phyloP scores from a whole-genome alignment of 768 basidiomycete genomes.

The Termitomyces sp. region DNA sequence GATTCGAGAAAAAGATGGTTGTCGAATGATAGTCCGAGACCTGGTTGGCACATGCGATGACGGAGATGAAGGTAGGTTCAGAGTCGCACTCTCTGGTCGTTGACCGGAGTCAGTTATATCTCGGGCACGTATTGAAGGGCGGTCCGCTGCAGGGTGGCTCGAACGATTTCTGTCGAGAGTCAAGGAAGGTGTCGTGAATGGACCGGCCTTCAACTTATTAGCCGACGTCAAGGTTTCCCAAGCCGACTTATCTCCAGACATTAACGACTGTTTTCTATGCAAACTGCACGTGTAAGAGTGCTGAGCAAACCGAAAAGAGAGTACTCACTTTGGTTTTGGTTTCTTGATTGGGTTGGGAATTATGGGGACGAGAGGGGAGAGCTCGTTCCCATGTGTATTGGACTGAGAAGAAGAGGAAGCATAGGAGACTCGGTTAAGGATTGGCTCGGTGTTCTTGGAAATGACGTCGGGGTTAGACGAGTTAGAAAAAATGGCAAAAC shows the following conservation, averaged over 20 bases:
- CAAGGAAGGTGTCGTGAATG: constrained; percentile 24
- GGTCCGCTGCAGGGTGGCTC: constrained; percentile 27
- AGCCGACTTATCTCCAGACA: constrained; percentile 17
- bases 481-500: constrained; percentile 50
- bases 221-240: constrained; percentile 19
- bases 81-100: constrained; percentile 19
- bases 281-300: constrained; percentile 18
- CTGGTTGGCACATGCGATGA: constrained; percentile 14
- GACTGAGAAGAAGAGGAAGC: constrained; percentile 57
- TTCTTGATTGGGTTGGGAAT: constrained; percentile 4
- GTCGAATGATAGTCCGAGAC: constrained; percentile 33
- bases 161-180: constrained; percentile 24
- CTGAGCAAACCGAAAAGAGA: background rate
- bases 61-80: constrained; percentile 7
- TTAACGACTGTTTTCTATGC: constrained; percentile 18
- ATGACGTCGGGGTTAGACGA: constrained; percentile 41
- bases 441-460: constrained; percentile 32
- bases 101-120: constrained; percentile 40
- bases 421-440: constrained; percentile 45
- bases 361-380: constrained; percentile 15
- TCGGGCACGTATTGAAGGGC: constrained; percentile 41
- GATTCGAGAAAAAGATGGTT: constrained; percentile 37
- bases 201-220: constrained; percentile 18
- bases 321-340: constrained; percentile 14
- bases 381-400: constrained; percentile 27